Evolutionary conservation across 2,329 filamentous ascomycete genomes (phyloP).

Genomic region (Fusarium protoensiforme): DNA sequence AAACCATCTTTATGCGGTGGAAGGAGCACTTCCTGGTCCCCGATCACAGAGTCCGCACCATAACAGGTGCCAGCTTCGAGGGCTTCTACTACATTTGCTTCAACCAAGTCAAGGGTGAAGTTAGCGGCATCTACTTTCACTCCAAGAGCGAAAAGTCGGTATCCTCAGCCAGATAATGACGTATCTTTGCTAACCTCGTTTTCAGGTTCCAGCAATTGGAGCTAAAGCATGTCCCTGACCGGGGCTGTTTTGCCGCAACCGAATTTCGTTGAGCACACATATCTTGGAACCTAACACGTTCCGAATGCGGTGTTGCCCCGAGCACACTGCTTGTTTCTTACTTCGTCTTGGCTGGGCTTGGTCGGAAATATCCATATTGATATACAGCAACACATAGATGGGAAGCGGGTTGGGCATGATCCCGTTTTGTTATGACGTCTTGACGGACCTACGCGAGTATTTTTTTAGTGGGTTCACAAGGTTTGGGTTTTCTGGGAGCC

Average conservation of each 20-base stretch:
- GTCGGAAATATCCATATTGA: constrained; percentile 22
- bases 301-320: constrained; percentile 2
- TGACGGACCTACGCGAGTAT: constrained; percentile 25
- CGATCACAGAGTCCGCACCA: constrained; percentile 90
- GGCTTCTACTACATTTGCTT: constrained; percentile 99
- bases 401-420: constrained; percentile 31
- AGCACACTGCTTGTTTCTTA: constrained; percentile 8
- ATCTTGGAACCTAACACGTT: background rate
- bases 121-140: constrained; percentile 97
- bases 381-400: constrained; percentile 39
- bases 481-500: constrained; percentile 28
- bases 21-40: constrained; percentile 98
- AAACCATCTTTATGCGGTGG: constrained; percentile 98
- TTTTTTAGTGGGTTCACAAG: constrained; percentile 21
- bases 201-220: constrained; percentile 90
- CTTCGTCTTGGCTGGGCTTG: constrained; percentile 14
- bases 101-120: constrained; percentile 86
- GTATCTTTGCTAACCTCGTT: constrained; percentile 1
- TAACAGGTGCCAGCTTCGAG: constrained; percentile 95
- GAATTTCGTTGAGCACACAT: constrained; percentile 71
- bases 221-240: constrained; percentile 86
- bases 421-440: constrained; percentile 31
- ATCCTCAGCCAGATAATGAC: background rate
- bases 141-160: constrained; percentile 96
- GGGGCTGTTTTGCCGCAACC: constrained; percentile 84